Evolutionary conservation across 2,329 filamentous ascomycete genomes (phyloP), one percentile per base, ranked within the genome.

Genomic region (Bipolaris oryzae): DNA sequence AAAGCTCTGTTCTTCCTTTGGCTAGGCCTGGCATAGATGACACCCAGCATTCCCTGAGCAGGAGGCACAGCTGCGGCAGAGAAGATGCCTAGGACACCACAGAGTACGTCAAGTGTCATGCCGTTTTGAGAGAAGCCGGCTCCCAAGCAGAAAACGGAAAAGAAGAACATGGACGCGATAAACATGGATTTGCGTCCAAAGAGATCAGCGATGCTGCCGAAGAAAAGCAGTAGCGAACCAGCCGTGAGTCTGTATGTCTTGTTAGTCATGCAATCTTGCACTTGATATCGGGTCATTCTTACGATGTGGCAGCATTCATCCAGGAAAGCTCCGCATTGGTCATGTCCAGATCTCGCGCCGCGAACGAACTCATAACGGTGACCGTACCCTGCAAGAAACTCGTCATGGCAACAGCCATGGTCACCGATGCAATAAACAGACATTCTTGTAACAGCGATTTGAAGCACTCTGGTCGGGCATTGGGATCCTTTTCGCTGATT

Each of bases 291-390:
- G 9, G 33, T 33, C n/a, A 15, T 21, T 41, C 80, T 44, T 75
- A 84, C 77, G 84, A 84, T 37, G 84, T 80, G n/a, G 86, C 82
- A 7, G 86, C 86, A 44, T 80, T 81, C 58, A 89, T 86, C 87
- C 87, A 90, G 0, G 87, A 87, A 21, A 90, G 84, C 66, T 90
- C 81, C 1, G 86, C 84, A 44, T 84, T 85, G 2, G 82, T 84
- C 87, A 90, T 89, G 43, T 79, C 68, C 52, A 89, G 72, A 58
- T 88, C 84, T 13, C 74, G 69, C 1, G 82, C 85, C 45, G 89
- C 86, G 48, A 84, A 84, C 0, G 84, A 84, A 1, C 85, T 86
- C 57, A 88, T 85, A 56, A 89, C 87, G 2, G 86, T 81, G 4
- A 85, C 81, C 4, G 82, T 79, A 11, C 87, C 87, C 7, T 79